Evolutionary conservation across 345 rosid genomes (phyloP), one percentile per base, ranked within the genome.

Genomic region (Microthlaspi erraticum): DNA sequence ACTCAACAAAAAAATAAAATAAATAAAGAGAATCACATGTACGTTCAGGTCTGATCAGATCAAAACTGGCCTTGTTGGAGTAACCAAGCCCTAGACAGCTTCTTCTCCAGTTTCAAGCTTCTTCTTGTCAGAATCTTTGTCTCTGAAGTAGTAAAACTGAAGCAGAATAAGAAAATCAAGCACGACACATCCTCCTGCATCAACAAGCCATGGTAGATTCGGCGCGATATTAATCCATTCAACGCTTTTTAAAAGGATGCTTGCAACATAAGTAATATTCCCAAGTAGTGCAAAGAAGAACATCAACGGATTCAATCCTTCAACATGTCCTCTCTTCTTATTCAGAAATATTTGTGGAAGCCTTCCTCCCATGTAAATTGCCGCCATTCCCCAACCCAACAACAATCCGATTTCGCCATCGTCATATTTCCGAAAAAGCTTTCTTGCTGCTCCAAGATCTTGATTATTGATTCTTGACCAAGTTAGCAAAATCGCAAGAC

Each of bases 311-410:
- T 84, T 88, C 46, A 91, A 84, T 16, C 97, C 95, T 88, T 88
- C 89, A 13, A 85, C 92, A 64, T 87, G 82, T 41, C 97, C 95
- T 77, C 97, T 87, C 75, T 78, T 82, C 68, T 88, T 85, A 76
- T 91, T 91, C 76, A 91, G 81, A 71, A 68, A 91, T 67, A 91
- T 87, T 63, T 91, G 97, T 32, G 97, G 97, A 80, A 91, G 86
- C 56, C 97, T 79, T 78, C 97, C 97, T 42, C 97, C 97, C 95
- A 91, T 76, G 86, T 91, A 91, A 71, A 88, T 84, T 23, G 80
- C 83, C 29, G 97, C 95, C 97, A 91, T 91, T 63, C 81, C 87
- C 97, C 92, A 91, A 72, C 97, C 97, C 66, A 87, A 80, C 48
- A 72, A 77, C 75, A 78, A 78, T 41, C 95, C 95, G 50, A 80